A percentile compares a stretch with the other conserved stretches of the same genome.
Conservation (phyloP, 2,329 filamentous ascomycete genomes). For the Rutstroemia sp. region DNA sequence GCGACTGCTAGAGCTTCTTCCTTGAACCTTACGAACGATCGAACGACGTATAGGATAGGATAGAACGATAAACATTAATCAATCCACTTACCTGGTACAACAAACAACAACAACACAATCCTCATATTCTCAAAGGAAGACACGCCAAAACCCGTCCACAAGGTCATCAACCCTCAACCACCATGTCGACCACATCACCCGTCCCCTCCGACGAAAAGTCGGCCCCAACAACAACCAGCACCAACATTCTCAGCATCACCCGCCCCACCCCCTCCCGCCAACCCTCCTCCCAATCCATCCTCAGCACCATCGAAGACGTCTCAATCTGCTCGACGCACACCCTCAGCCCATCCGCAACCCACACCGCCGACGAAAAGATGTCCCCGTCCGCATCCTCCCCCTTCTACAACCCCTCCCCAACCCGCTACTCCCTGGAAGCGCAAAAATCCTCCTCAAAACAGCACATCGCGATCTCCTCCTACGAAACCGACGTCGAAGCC, state of each 20-base stretch:
- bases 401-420: conserved; percentile 15
- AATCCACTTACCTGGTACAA: too few species aligned
- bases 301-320: conserved; percentile 56
- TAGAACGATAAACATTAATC: too few species aligned
- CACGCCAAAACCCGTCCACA: too few species aligned
- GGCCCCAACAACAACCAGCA: neutral
- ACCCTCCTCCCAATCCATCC: conserved; percentile 15
- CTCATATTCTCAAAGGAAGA: too few species aligned
- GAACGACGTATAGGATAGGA: too few species aligned
- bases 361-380: conserved; percentile 11
- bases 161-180: too few species aligned
- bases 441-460: conserved; percentile 19
- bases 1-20: too few species aligned
- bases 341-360: conserved; percentile 7
- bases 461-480: conserved; percentile 9
- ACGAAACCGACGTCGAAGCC: conserved; percentile 21
- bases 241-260: conserved; percentile 15
- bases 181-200: neutral
- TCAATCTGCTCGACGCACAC: conserved; percentile 10
- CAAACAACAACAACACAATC: too few species aligned
- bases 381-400: conserved; percentile 15
- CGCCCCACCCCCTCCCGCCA: conserved; percentile 11
- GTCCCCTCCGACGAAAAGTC: conserved; percentile 15
- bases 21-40: too few species aligned
- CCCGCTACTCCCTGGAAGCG: conserved; percentile 15